Evolutionary conservation across 2,329 filamentous ascomycete species (phyloP).

Genomic region (Pseudogymnoascus sp.): DNA sequence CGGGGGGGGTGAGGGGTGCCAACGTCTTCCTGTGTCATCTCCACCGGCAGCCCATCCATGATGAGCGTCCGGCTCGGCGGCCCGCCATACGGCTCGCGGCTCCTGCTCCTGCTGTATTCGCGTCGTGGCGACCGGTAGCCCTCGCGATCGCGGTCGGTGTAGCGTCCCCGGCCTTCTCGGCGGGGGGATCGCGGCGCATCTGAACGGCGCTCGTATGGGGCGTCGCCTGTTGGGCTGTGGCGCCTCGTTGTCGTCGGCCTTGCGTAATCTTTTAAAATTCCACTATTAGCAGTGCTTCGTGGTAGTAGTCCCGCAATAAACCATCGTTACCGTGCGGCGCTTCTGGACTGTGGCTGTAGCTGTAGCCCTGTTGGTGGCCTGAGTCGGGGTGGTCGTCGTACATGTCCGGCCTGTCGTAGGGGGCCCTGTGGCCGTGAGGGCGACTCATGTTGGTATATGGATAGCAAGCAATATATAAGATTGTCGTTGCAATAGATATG

Average conservation of each 20-base stretch:
- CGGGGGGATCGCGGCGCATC: conserved; percentile 34
- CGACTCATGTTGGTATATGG: conserved; percentile 20
- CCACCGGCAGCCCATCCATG: conserved; percentile 47
- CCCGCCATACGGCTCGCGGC: conserved; percentile 26
- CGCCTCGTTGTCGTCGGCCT: conserved; percentile 23
- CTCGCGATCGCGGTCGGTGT: conserved; percentile 31
- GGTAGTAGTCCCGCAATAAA: conserved; percentile 22
- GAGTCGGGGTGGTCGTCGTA: conserved; percentile 36
- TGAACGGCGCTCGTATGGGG: conserved; percentile 32
- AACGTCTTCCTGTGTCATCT: conserved; percentile 48
- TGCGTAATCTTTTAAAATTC: conserved; percentile 29
- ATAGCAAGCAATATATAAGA: neutral
- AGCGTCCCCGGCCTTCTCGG: conserved; percentile 28
- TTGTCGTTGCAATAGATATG: neutral
- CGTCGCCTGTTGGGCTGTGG: conserved; percentile 30
- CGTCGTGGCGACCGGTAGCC: conserved; percentile 28
- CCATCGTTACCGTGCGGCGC: conserved; percentile 34
- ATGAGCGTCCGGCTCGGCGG: conserved; percentile 47
- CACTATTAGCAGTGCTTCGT: conserved; percentile 31
- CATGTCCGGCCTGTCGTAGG: conserved; percentile 34
- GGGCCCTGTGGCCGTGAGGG: conserved; percentile 20
- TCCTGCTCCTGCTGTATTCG: conserved; percentile 21
- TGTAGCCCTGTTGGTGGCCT: conserved; percentile 18
- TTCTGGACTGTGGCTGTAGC: conserved; percentile 24
- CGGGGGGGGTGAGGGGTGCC: conserved; percentile 34